A percentile compares a stretch with the other conserved stretches of the same genome.
Conservation (phyloP, 2,329 filamentous ascomycete species). For the Neocucurbitaria cava region DNA sequence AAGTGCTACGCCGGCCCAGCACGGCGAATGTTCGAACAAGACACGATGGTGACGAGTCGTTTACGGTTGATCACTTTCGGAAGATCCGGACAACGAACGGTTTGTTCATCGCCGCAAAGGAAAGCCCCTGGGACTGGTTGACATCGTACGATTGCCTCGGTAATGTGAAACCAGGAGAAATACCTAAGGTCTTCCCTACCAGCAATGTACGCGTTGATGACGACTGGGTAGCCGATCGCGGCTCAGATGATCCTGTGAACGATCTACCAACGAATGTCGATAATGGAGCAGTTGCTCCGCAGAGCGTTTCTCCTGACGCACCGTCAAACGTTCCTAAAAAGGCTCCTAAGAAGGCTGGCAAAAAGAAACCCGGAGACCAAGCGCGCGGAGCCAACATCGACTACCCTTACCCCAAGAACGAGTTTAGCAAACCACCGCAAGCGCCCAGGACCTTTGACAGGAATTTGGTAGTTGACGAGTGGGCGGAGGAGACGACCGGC, state of each 20-base stretch:
- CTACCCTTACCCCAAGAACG: background rate
- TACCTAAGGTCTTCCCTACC: background rate
- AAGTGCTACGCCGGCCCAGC: too few species aligned
- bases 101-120: conserved; percentile 10
- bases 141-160: conserved; percentile 17
- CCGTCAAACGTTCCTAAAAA: too few species aligned
- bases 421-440: background rate
- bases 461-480: background rate
- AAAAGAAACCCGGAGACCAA: too few species aligned
- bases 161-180: background rate
- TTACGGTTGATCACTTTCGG: background rate
- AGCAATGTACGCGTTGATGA: background rate
- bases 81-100: conserved; percentile 1
- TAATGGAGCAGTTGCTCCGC: too few species aligned
- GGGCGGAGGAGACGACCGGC: conserved; percentile 8
- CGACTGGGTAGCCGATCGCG: background rate
- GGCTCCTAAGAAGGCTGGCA: too few species aligned
- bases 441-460: too few species aligned
- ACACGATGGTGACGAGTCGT: too few species aligned
- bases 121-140: conserved; percentile 11
- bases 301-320: too few species aligned
- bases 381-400: background rate
- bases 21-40: too few species aligned
- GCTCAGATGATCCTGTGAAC: too few species aligned
- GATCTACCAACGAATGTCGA: too few species aligned